These are phyloP conservation scores for Agaricus sinodeliciosus DNA, from an alignment of 768 basidiomycete genomes.

Conservation along the genomic window DNA sequence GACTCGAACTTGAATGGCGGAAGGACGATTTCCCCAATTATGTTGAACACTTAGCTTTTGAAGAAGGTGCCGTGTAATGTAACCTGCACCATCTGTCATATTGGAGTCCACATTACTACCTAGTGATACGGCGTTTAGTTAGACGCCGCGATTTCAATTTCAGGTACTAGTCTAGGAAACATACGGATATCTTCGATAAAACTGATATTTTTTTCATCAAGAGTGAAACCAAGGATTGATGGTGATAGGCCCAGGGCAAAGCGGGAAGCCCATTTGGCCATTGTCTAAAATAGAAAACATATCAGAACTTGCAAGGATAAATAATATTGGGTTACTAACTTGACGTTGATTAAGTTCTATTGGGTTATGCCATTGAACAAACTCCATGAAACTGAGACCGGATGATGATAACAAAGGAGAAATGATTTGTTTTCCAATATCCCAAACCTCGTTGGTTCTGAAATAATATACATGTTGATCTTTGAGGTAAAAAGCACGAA, in stretches of 20 bases:
- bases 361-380: conserved; percentile 52
- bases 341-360: conserved; percentile 39
- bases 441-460: conserved; percentile 41
- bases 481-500: conserved; percentile 55
- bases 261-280: conserved; percentile 62
- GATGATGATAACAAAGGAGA: conserved; percentile 11
- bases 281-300: conserved; percentile 29
- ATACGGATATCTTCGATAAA: conserved; percentile 43
- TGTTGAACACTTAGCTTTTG: conserved; percentile 26
- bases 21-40: conserved; percentile 31
- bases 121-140: neutral
- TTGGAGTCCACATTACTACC: conserved; percentile 28
- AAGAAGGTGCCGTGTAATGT: conserved; percentile 32
- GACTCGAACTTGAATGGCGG: conserved; percentile 45
- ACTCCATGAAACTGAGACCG: conserved; percentile 36
- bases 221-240: conserved; percentile 47
- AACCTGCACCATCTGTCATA: conserved; percentile 55
- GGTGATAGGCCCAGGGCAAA: conserved; percentile 58
- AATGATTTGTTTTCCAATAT: conserved; percentile 13
- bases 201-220: conserved; percentile 30
- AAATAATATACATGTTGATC: conserved; percentile 51
- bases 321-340: conserved; percentile 22
- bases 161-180: conserved; percentile 10
- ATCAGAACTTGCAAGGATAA: conserved; percentile 1
- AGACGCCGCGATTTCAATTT: neutral